A percentile compares a stretch with the other conserved stretches of the same genome.
These are phyloP conservation scores for Solanum sparsipilum DNA, from an alignment of 257 asterid genomes.

Conservation along the genomic window DNA sequence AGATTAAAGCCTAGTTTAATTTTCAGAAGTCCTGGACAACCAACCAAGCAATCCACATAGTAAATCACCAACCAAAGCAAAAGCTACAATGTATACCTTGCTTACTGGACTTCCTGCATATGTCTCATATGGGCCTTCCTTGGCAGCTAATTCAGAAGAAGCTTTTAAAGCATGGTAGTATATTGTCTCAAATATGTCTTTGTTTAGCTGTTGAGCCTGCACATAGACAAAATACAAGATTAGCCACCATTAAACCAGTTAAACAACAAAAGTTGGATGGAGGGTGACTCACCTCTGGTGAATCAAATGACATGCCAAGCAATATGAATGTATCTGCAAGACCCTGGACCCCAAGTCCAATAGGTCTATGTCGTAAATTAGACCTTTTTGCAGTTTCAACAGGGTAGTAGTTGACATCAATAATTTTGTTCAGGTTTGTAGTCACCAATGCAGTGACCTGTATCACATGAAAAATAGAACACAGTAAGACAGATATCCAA, in stretches of 20 bases:
- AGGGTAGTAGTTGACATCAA: constrained; percentile 82
- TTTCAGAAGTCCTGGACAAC: background rate
- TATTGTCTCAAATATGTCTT: constrained; percentile 89
- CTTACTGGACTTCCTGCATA: constrained; percentile 81
- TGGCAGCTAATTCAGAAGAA: constrained; percentile 65
- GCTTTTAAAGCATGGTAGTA: constrained; percentile 84
- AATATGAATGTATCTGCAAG: constrained; percentile 90
- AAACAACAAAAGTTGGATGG: background rate
- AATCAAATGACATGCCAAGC: constrained; percentile 98
- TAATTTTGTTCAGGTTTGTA: constrained; percentile 74
- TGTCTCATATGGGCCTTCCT: constrained; percentile 76
- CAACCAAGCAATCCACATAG: background rate
- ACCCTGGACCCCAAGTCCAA: constrained; percentile 97
- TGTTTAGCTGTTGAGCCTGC: constrained; percentile 93
- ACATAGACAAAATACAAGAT: background rate
- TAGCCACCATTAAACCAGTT: background rate
- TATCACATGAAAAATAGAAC: background rate
- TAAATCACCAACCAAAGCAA: background rate
- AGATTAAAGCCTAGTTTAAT: background rate
- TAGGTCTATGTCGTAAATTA: constrained; percentile 82
- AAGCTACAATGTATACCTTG: constrained; percentile 40
- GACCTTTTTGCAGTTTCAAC: constrained; percentile 90
- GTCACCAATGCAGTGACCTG: constrained; percentile 80
- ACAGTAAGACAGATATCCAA: background rate
- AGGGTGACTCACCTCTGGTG: constrained; percentile 60